Base-by-base conservation (phyloP, 1,139 yeast genomes). In the Yamadazyma mexicana region DNA sequence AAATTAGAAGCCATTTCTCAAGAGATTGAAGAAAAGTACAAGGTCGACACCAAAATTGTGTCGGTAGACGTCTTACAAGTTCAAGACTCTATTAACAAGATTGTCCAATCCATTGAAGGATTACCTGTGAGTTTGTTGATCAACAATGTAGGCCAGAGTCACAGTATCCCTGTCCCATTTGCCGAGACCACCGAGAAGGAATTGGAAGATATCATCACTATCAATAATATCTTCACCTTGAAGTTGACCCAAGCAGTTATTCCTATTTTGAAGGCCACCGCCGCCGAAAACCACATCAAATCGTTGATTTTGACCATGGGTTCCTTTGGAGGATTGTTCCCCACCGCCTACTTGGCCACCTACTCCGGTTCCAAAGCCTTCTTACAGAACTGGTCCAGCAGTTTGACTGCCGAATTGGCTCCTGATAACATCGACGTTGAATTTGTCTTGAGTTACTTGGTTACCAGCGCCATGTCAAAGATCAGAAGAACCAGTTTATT, bases 281-380 rank as follows among this genome's bases (percentile, higher is more conserved):
- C 79, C 26, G 50, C 57, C 33, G 50, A 58, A 46, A 59, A 64
- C 47, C 62, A 64, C 34, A 57, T 66, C 22, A 75, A 78, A 46
- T 96, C 96, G 30, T 76, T 92, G 55, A 78, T 94, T 45, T 69
- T 92, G 55, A 89, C 95, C 31, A 88, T 92, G 97, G 97, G 98
- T 28, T 91, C 98, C 1, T 92, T 92, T 59, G 96, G 96, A 39
- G 99, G 98, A 1, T 74, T 89, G 49, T 73, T 87, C 38, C 98
- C 98, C 40, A 85, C 96, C 14, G 97, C 98, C 17, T 75, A 81
- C 52, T 76, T 94, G 55, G 96, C 98, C 17, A 85, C 92, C 6
- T 92, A 92, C 68, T 86, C 98, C 14, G 99, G 98, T 12, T 89
- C 98, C 38, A 92, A 92, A 69, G 91, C 96, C 5, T 92, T 92